Percentiles rank a stretch among this genome's conserved stretches.
These are phyloP conservation scores for Plasmodium vivax DNA, from an alignment of 169 alveolate species.

Conservation along the genomic window DNA sequence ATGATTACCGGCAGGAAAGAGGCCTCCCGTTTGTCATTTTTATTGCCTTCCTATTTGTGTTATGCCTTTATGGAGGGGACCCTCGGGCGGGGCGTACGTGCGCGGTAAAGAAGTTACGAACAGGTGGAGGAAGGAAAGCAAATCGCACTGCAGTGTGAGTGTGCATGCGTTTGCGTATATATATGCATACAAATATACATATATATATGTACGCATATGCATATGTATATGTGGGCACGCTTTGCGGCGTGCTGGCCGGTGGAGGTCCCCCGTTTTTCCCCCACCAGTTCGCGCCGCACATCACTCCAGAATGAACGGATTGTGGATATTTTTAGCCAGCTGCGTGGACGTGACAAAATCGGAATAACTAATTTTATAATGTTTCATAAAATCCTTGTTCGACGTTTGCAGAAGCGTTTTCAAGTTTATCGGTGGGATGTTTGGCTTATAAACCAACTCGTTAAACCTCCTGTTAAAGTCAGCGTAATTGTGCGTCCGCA, in stretches of 20 bases:
- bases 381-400: constrained; percentile 40
- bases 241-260: not conserved
- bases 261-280: not conserved
- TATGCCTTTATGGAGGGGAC: not conserved
- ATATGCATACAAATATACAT: not conserved
- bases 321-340: constrained; percentile 70
- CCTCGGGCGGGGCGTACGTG: not conserved
- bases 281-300: not conserved
- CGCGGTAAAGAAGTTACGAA: not conserved
- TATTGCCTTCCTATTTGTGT: not conserved
- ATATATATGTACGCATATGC: not conserved
- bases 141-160: not conserved
- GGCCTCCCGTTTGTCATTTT: not conserved
- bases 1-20: not conserved
- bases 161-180: not conserved
- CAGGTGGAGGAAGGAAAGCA: not conserved
- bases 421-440: constrained; percentile 63
- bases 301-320: constrained; percentile 46
- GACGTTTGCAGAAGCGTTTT: constrained; percentile 63
- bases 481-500: constrained; percentile 52
- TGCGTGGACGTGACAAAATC: constrained; percentile 52
- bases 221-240: too few species aligned
- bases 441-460: constrained; percentile 33
- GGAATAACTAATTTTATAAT: constrained; percentile 61
- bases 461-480: constrained; percentile 67